Percentiles rank a stretch among this genome's conserved stretches.
phyloP scores from a whole-genome alignment of 2,329 filamentous ascomycete species.

The Calycina herbarum region DNA sequence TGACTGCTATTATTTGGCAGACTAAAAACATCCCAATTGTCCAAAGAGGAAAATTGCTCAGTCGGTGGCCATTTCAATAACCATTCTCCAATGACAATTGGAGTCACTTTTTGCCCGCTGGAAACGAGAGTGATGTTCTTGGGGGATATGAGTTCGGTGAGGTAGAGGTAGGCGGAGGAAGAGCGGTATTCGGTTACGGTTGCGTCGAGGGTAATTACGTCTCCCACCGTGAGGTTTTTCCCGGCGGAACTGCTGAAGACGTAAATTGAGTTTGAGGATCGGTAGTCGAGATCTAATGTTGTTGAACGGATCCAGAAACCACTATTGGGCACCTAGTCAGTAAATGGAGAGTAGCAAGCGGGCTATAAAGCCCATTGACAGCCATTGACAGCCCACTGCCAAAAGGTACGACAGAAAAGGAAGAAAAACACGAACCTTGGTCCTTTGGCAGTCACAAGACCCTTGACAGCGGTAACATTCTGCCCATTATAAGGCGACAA shows the following conservation, averaged over 20 bases:
- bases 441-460: slow-evolving; percentile 65
- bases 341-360: neutral
- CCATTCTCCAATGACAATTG: slow-evolving; percentile 61
- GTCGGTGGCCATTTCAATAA: slow-evolving; percentile 57
- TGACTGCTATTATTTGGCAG: slow-evolving; percentile 62
- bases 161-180: slow-evolving; percentile 53
- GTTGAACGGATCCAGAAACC: slow-evolving; percentile 67
- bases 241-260: slow-evolving; percentile 57
- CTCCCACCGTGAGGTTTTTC: slow-evolving; percentile 57
- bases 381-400: too few species aligned
- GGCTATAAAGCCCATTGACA: too few species aligned
- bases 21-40: slow-evolving; percentile 64
- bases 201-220: slow-evolving; percentile 61
- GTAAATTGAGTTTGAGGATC: slow-evolving; percentile 66
- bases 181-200: slow-evolving; percentile 56
- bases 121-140: slow-evolving; percentile 54
- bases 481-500: slow-evolving; percentile 60
- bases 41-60: slow-evolving; percentile 59
- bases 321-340: slow-evolving; percentile 27
- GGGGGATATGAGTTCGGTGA: slow-evolving; percentile 63
- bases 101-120: slow-evolving; percentile 52
- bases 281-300: slow-evolving; percentile 52
- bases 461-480: slow-evolving; percentile 58
- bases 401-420: neutral
- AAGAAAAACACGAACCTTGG: slow-evolving; percentile 32